Evolutionary conservation across 768 basidiomycete species (phyloP), one percentile per base, ranked within the genome.

Genomic region (Pholiota molesta): DNA sequence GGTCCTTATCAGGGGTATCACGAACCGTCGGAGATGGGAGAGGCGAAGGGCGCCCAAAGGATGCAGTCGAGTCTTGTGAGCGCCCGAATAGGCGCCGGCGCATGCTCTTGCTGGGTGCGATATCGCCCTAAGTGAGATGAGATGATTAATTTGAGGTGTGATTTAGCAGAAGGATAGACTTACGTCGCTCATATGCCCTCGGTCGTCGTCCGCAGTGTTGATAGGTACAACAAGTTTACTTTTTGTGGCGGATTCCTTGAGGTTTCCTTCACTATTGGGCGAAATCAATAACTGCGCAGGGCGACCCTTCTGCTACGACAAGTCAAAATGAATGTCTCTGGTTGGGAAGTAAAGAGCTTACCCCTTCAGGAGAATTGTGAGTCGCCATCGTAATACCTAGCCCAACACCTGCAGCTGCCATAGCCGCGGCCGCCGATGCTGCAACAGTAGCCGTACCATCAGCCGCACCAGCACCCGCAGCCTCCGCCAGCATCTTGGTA

Each of bases 141-240:
- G 0, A 37, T n/a, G n/a, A n/a, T n/a, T n/a, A n/a, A n/a, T n/a
- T n/a, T n/a, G n/a, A n/a, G n/a, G n/a, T n/a, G n/a, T n/a, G n/a
- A n/a, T n/a, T n/a, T n/a, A n/a, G n/a, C n/a, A n/a, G n/a, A n/a
- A n/a, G n/a, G n/a, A n/a, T n/a, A n/a, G n/a, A n/a, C 85, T 57
- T 65, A 91, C 92, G 71, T 94, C 92, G 71, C 91, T 92, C 73
- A 89, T 76, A 51, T 68, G 77, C 73, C 68, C 85, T 70, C 62
- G 66, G 31, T 80, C 78, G 19, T 91, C 89, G 13, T 87, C 87
- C 4, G 81, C 80, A 5, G 70, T 75, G 26, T 75, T 77, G 31
- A 62, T 71, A 5, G 66, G 67, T 31, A 71, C 70, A 23, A 75
- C 73, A 6, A 71, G 65, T 13, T 75, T 71, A 21, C 74, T 82